Base-by-base conservation (phyloP, 2,329 filamentous ascomycete species). In the Aspergillus eucalypticola region DNA sequence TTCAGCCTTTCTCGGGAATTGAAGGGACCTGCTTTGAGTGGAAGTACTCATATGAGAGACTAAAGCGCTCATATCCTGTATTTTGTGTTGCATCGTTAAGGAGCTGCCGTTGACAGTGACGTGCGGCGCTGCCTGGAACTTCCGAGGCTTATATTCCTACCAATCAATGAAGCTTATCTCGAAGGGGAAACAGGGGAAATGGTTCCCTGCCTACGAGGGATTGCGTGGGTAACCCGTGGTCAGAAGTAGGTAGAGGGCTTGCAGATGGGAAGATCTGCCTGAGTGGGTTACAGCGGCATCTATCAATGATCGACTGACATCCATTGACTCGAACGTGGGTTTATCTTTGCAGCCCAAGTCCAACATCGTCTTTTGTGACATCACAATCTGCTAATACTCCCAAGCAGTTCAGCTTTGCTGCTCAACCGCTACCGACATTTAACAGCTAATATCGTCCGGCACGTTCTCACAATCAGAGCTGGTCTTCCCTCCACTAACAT, bases 401-500 rank as follows among this genome's bases (percentile, higher is more conserved):
- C 27, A 13, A 35, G 10, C 10, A 35, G 5, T 35, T 13, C 32
- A 35, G 11, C 13, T 17, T 29, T 4, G 8, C 27, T 29, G 8
- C 27, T 11, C 27, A 11, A 11, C 10, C 1, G 4, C n/a, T 7
- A 27, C 1, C 25, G 7, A 27, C 25, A 8, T 27, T 7, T 69
- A 77, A 65, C 76, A 79, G 55, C 66, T 71, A 46, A 67, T 71
- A 48, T 65, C 71, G 23, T 67, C 69, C 17, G 80, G 80, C 27
- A 80, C 66, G 63, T 79, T 79, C 67, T 70, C 50, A 64, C 81
- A 83, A n/a, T 71, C 63, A 35, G 61, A 66, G 68, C 74, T 78
- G 29, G 64, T 76, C 68, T 82, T 78, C 53, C 85, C 85, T 35
- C 85, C 85, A 29, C 80, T 82, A 46, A 87, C 68, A 25, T 64